A percentile compares a stretch with the other conserved stretches of the same genome.
Evolutionary conservation across 1,284 basidiomycete genomes (phyloP).

Genomic region (Boletus semigastroideus): DNA sequence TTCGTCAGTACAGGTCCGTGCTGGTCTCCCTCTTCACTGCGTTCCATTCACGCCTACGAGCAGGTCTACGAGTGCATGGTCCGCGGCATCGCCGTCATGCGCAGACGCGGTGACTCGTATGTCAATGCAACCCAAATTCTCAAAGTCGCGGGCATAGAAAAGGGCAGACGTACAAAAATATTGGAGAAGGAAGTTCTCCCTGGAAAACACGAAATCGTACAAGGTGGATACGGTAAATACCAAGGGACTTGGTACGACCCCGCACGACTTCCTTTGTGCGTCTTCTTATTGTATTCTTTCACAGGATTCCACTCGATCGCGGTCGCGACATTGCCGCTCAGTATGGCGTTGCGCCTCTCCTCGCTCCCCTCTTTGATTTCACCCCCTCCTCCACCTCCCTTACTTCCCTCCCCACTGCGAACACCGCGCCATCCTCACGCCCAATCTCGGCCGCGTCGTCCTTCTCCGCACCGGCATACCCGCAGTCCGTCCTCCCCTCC

Average conservation of each 20-base stretch:
- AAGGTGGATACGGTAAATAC: conserved; percentile 99
- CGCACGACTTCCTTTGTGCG: conserved; percentile 1
- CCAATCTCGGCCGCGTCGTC: conserved; percentile 55
- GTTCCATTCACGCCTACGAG: conserved; percentile 25
- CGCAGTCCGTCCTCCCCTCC: conserved; percentile 61
- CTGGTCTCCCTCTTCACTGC: conserved; percentile 3
- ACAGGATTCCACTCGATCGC: conserved; percentile 89
- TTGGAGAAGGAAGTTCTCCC: conserved; percentile 96
- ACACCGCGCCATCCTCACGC: conserved; percentile 47
- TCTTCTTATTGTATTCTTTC: conserved; percentile 11
- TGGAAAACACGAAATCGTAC: conserved; percentile 97
- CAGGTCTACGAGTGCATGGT: conserved; percentile 97
- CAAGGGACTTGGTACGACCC: conserved; percentile 91
- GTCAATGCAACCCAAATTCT: conserved; percentile 99
- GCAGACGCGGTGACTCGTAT: conserved; percentile 89
- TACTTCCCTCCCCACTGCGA: conserved; percentile 55
- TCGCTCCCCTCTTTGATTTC: conserved; percentile 91
- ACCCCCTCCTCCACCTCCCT: conserved; percentile 73
- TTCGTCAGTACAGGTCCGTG: conserved; percentile 75
- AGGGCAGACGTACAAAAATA: conserved; percentile 95
- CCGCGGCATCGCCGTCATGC: conserved; percentile 98
- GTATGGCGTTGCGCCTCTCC: conserved; percentile 82
- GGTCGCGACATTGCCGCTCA: conserved; percentile 89
- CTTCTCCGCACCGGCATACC: conserved; percentile 45
- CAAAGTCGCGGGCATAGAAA: conserved; percentile 98